These are phyloP conservation scores for Aspergillus ibericus DNA, from an alignment of 2,329 filamentous ascomycete genomes.

Conservation along the genomic window DNA sequence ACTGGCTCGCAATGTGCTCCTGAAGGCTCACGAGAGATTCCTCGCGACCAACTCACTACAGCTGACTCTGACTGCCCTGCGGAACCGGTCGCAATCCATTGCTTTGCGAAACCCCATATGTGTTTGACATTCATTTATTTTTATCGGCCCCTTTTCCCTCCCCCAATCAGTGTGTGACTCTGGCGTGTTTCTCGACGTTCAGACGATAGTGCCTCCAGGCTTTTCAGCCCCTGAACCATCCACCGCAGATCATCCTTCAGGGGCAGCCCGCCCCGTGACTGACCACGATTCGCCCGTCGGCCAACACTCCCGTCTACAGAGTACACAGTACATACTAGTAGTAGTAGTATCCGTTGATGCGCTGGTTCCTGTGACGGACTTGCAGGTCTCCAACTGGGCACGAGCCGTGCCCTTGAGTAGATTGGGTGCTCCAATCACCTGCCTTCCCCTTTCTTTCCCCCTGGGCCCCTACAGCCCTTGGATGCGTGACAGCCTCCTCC, in stretches of 20 bases:
- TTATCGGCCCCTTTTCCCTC: conserved; percentile 11
- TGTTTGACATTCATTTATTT: conserved; percentile 1
- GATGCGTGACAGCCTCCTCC: neutral
- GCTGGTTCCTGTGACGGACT: neutral
- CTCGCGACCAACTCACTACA: too few species aligned
- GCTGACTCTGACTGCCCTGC: too few species aligned
- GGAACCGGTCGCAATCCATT: neutral
- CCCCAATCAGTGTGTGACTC: conserved; percentile 4
- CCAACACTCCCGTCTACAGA: too few species aligned
- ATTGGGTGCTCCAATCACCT: neutral
- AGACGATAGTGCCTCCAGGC: neutral
- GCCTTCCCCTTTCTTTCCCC: neutral
- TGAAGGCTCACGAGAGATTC: too few species aligned
- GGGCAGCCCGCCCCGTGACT: neutral
- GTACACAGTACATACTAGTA: too few species aligned
- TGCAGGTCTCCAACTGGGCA: neutral
- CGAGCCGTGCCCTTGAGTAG: neutral
- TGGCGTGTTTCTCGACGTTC: neutral
- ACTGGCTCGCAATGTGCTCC: too few species aligned
- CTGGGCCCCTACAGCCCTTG: neutral
- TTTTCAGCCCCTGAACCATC: conserved; percentile 8
- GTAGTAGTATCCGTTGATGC: neutral
- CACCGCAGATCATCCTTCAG: conserved; percentile 11
- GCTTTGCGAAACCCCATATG: neutral
- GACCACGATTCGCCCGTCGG: neutral